Base-by-base conservation (phyloP, 2,329 filamentous ascomycete genomes). In the Dactylellina drechsleri region DNA sequence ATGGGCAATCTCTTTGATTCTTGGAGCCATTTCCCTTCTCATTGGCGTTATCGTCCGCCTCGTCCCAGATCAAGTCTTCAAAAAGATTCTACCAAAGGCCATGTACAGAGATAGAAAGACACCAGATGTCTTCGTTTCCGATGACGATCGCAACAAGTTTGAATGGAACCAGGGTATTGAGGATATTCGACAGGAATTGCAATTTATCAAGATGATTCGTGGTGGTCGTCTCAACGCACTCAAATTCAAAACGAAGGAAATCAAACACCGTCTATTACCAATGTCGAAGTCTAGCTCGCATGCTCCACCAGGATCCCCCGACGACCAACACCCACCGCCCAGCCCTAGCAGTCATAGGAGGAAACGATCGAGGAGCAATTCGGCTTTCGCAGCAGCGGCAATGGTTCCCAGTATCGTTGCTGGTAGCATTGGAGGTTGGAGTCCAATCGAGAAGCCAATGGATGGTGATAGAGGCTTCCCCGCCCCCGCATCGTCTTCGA, bases 191-290 rank as follows among this genome's bases (percentile, higher is more conserved):
- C 90, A 94, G 79, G 91, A 95, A 81, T 88, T 96, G 54, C 88
- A 89, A 66, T 95, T 92, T 83, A 85, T 95, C 79, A 91, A 91
- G 83, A 89, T 86, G 78, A 86, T 94, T 83, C 92, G 91, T 83
- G 92, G 92, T 77, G 92, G 92, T 45, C 90, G 92, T 74, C 83
- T 96, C 72, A 93, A 92, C 83, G 90, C 91, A 80, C 84, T 96
- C 78, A 92, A 89, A 82, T 94, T 92, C 68, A 68, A 76, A 28
- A 77, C 77, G 15, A 74, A 77, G 28, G 66, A 78, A 81, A 89
- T 89, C 71, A 88, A 94, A 76, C 85, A 89, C 80, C 89, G 94
- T 79, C 91, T 91, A 72, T 89, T 88, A 79, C 89, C 93, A 81
- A 87, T 87, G 1, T 86, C 92, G 79, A 84, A 89, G 78, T 83